Evolutionary conservation across 2,329 filamentous ascomycete genomes (phyloP), one percentile per base, ranked within the genome.

Genomic region (Davidsoniella neocaledoniae): DNA sequence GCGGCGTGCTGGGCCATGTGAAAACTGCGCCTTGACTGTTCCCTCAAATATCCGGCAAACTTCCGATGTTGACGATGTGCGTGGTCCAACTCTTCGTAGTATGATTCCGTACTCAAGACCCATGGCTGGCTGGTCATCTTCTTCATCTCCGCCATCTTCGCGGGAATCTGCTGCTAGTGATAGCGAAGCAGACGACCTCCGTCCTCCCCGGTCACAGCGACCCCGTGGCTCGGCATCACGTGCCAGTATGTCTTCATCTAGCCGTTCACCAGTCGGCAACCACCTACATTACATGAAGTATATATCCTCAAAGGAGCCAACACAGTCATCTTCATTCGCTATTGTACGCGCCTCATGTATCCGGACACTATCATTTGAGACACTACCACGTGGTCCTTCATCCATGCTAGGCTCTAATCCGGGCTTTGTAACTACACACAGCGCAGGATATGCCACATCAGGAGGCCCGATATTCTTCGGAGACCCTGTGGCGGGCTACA

Each of bases 401-500:
- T 26, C 56, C 26, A 38, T 50, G 26, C 65, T 64, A 17, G 64
- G 66, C 26, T 64, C 66, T 29, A 64, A 64, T 19, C 59, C 64
- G 17, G 53, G 65, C 9, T 75, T 74, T 56, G 68, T 76, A 25
- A 76, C 73, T 1, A 71, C 72, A 1, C 72, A 74, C 56, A 68
- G 68, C 58, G 60, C 73, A 54, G 66, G 73, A 50, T 66, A 73
- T 37, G 68, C 76, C 14, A 69, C 72, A 1, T 76, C 76, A 2
- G 78, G 77, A 2, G 78, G 78, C 0, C 77, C 79, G 26, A 79
- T 83, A 48, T 81, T 83, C 60, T 82, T 83, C 53, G 79, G 79
- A 26, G 79, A 83, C 57, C 70, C 76, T 1, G 60, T 73, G 0
- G 73, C 77, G 1, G 79, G 79, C 26, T 82, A 81, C 62, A 83